Percentiles rank a stretch among this genome's conserved stretches.
Conservation (phyloP, 495 filamentous ascomycete genomes). For the Penicillium pulvis region DNA sequence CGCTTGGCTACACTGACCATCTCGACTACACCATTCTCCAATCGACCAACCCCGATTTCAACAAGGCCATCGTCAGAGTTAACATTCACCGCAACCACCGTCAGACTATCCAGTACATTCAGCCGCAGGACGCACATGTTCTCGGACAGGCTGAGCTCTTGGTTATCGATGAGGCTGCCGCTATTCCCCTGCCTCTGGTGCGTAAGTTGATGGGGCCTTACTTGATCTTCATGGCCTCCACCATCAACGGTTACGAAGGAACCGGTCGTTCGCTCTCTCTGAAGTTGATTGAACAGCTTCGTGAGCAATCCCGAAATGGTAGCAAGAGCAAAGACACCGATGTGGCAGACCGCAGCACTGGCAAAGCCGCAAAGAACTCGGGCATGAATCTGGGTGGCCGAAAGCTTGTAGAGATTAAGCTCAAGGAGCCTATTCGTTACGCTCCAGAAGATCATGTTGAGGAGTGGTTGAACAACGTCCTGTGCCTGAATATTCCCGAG, state of each 20-base stretch:
- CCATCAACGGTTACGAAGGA: constrained; percentile 98
- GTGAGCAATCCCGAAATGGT: constrained; percentile 79
- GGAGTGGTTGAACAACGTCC: constrained; percentile 91
- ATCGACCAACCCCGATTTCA: constrained; percentile 97
- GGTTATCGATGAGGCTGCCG: constrained; percentile 97
- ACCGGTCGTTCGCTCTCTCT: constrained; percentile 93
- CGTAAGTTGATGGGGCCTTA: constrained; percentile 97
- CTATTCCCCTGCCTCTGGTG: constrained; percentile 91
- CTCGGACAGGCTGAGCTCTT: constrained; percentile 94
- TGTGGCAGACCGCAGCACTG: constrained; percentile 72
- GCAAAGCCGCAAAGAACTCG: constrained; percentile 64
- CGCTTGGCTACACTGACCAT: constrained; percentile 88
- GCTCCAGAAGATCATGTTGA: constrained; percentile 88
- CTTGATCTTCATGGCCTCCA: constrained; percentile 98
- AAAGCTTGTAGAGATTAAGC: constrained; percentile 87
- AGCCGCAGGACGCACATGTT: constrained; percentile 92
- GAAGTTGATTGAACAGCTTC: constrained; percentile 95
- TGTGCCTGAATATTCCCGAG: constrained; percentile 85
- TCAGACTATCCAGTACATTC: constrained; percentile 98
- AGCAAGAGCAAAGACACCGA: constrained; percentile 59
- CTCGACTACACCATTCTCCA: constrained; percentile 98
- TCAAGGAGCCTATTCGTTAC: constrained; percentile 93
- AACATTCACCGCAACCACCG: constrained; percentile 95
- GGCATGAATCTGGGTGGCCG: constrained; percentile 68
- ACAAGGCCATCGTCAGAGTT: constrained; percentile 96